Evolutionary conservation across 495 filamentous ascomycete species (phyloP), one percentile per base, ranked within the genome.

Genomic region (Polyplosphaeria fusca): DNA sequence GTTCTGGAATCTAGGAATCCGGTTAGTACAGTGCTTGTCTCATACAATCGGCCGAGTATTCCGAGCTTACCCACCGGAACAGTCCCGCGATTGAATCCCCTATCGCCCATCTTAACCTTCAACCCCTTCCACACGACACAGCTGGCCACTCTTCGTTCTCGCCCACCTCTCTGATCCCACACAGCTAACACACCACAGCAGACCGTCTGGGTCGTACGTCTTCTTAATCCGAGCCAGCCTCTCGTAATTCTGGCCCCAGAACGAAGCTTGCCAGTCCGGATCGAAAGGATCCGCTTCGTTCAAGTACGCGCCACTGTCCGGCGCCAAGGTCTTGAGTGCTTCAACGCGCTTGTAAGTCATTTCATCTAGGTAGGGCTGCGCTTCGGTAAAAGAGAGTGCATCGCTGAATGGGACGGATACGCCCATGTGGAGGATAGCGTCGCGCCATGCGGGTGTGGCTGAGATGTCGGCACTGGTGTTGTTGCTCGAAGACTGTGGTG

Each of bases 221-320:
- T 39, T 20, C 46, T 49, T 49, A 30, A 49, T 32, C 16, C 25
- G 3, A 14, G 16, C 32, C 46, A 49, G 20, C 20, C 25, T n/a
- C 20, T 13, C 16, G 46, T 49, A 49, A 20, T 49, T 49, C 22
- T 13, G 5, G 4, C 46, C 46, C 26, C 30, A 49, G 18, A 49
- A 49, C 2, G n/a, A 22, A n/a, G 27, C 5, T 20, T 49, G 46
- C 46, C 46, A 49, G 25, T 37, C 16, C 11, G 46, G 26, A 30
- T 49, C 46, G 14, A 38, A 49, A 4, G 30, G 13, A 37, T 49
- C 46, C 7, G 35, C 53, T 28, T 60, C 56, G 40, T 56, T 56
- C 3, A 60, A 39, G 23, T 60, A 60, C 3, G 56, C 40, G 2
- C 56, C 56, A 22, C 3, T 25, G 5, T 42, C 52, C 25, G 51